Evolutionary conservation across 306 rosid species (phyloP).

Genomic region (Nissolia schottii): DNA sequence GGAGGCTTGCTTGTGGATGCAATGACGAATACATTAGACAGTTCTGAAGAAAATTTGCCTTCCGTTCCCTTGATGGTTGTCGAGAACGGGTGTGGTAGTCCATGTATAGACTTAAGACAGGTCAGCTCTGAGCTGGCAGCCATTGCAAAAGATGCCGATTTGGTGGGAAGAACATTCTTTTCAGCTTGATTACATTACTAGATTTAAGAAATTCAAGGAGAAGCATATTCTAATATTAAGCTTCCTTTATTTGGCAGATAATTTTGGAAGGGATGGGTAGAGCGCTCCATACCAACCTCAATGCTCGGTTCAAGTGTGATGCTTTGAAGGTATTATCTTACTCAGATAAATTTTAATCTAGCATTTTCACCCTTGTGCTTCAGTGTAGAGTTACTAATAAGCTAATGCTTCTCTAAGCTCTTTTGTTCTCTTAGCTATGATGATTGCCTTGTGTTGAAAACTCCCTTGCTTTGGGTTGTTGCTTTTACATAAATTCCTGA

Average conservation of each 20-base stretch:
- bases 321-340: constrained; percentile 49
- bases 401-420: background rate
- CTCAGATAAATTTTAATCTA: constrained; percentile 2
- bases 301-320: constrained; percentile 71
- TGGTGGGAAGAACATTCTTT: constrained; percentile 45
- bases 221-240: background rate
- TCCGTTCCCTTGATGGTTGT: constrained; percentile 63
- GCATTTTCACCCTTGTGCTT: background rate
- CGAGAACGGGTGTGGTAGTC: constrained; percentile 83
- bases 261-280: constrained; percentile 88
- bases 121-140: constrained; percentile 89
- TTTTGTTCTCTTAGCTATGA: background rate
- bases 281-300: constrained; percentile 73
- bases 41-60: constrained; percentile 39
- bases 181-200: background rate
- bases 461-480: background rate
- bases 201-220: background rate
- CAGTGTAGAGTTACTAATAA: background rate
- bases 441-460: background rate
- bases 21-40: constrained; percentile 50
- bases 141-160: constrained; percentile 69
- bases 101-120: constrained; percentile 82
- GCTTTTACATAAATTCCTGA: background rate
- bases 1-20: constrained; percentile 85
- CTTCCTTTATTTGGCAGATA: constrained; percentile 40